Evolutionary conservation across 2,329 filamentous ascomycete species (phyloP).

Genomic region (Grosmannia huntii): DNA sequence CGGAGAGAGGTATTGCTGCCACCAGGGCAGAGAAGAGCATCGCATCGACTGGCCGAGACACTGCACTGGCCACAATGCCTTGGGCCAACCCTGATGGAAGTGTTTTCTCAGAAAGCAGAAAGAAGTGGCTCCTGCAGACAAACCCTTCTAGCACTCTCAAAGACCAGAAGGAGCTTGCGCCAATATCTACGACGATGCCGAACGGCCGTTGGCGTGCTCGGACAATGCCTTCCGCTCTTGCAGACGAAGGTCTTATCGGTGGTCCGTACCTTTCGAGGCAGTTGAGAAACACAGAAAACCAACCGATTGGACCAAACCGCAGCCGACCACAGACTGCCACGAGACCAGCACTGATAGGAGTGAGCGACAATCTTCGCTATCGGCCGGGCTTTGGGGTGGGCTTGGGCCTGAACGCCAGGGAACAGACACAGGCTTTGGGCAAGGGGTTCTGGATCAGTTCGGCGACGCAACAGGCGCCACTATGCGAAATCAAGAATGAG

Average conservation of each 20-base stretch:
- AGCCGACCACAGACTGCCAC: background rate
- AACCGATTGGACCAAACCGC: background rate
- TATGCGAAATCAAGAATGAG: conserved; percentile 9
- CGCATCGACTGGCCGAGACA: background rate
- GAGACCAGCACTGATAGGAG: background rate
- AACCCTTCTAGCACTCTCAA: background rate
- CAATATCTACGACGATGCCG: background rate
- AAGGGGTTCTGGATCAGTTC: no score
- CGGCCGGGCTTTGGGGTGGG: background rate
- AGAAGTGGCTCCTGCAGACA: background rate
- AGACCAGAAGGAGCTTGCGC: no score
- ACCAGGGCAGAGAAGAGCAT: background rate
- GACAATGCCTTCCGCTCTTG: background rate
- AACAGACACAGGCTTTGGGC: no score
- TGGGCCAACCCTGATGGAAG: background rate
- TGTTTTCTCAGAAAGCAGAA: background rate
- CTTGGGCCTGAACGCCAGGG: background rate
- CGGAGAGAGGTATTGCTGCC: background rate
- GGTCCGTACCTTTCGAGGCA: background rate
- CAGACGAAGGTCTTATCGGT: background rate
- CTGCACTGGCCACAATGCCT: background rate
- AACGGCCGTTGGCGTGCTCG: background rate
- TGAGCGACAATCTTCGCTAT: background rate
- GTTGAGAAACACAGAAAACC: background rate
- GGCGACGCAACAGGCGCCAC: background rate